A percentile compares a stretch with the other conserved stretches of the same genome.
These are phyloP conservation scores for Candida silvatica DNA, from an alignment of 805 yeast genomes.

Conservation along the genomic window DNA sequence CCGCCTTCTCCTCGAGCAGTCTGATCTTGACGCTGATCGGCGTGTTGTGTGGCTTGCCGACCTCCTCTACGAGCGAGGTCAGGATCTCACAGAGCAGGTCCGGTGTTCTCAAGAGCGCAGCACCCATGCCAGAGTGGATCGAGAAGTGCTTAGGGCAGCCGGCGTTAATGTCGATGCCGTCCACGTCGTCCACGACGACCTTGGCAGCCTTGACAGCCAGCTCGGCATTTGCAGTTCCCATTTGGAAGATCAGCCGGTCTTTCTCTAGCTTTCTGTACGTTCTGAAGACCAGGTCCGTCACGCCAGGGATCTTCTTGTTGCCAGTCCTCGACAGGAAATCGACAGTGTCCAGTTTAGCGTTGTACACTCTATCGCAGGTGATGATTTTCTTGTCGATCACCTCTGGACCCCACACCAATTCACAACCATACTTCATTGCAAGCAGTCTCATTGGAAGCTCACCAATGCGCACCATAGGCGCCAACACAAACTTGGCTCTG, in stretches of 20 bases:
- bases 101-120: slow-evolving; percentile 79
- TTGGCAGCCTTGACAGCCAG: slow-evolving; percentile 85
- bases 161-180: slow-evolving; percentile 87
- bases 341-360: slow-evolving; percentile 46
- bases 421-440: slow-evolving; percentile 81
- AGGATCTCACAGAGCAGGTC: slow-evolving; percentile 68
- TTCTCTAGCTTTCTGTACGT: slow-evolving; percentile 57
- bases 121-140: slow-evolving; percentile 96
- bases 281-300: slow-evolving; percentile 52
- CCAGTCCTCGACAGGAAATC: slow-evolving; percentile 43
- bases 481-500: slow-evolving; percentile 73
- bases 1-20: slow-evolving; percentile 53
- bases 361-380: slow-evolving; percentile 56
- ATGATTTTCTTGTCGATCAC: slow-evolving; percentile 80
- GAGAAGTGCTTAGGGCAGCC: slow-evolving; percentile 98
- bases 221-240: slow-evolving; percentile 80
- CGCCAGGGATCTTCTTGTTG: slow-evolving; percentile 34
- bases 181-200: slow-evolving; percentile 76
- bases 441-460: slow-evolving; percentile 85
- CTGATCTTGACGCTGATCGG: slow-evolving; percentile 91
- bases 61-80: slow-evolving; percentile 57
- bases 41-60: slow-evolving; percentile 68
- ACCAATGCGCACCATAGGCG: slow-evolving; percentile 96
- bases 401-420: slow-evolving; percentile 95
- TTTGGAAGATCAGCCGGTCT: slow-evolving; percentile 72